Evolutionary conservation across 2,329 filamentous ascomycete species (phyloP), one percentile per base, ranked within the genome.

Genomic region (Mycosphaerella sp.): DNA sequence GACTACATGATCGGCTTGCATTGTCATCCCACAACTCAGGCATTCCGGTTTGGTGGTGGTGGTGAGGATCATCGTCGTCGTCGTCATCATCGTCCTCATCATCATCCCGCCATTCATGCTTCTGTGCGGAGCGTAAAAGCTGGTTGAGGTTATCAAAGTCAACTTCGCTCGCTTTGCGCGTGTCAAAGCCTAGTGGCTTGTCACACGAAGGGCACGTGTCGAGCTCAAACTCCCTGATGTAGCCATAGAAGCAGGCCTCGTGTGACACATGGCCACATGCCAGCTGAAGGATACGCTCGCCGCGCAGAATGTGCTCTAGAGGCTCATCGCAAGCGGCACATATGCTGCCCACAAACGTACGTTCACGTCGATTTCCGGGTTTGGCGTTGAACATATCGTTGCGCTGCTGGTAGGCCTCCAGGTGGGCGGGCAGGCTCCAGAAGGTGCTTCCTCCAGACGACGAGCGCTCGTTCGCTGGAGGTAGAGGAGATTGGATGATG

Each of bases 171-270:
- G 90, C 90, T 59, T 93, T 82, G 70, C 89, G 95, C 6, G 90
- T 93, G 72, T 98, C 93, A 42, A 98, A 77, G 58, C 91, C 89
- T 49, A 98, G 75, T 17, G 93, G 90, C 60, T 91, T 87, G 76
- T 95, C 87, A 73, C 93, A 98, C 61, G 88, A 87, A 29, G 93
- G 93, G 73, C 93, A 98, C 67, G 89, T 91, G 66, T 97, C 90
- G 50, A 88, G 88, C 63, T 97, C 91, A 55, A 92, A 87, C 67
- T 96, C 92, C 66, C 89, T 87, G 65, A 98, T 95, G 69, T 95
- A 96, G 72, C 98, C 93, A 74, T 97, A 97, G 70, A 98, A 97
- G 73, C 93, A 98, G 36, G 92, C 93, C 72, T 97, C 93, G 70
- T 98, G 93, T 9, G 92, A 90, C 56, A 98, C 92, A 72, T 98